phyloP scores from a whole-genome alignment of 2,329 filamentous ascomycete species.

The Colletotrichum liriopes region DNA sequence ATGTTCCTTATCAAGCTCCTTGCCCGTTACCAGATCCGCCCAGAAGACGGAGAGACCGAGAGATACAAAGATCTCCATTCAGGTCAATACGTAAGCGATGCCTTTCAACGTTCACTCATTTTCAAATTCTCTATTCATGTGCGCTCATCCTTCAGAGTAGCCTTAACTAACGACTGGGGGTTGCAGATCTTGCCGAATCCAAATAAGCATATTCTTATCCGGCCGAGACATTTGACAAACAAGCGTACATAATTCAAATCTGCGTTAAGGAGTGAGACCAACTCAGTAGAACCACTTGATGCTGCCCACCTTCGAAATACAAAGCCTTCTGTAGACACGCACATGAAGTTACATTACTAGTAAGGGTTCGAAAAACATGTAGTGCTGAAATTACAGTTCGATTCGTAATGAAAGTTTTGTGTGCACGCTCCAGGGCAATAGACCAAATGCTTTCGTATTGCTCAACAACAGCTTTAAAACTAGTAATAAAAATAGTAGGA shows the following conservation, averaged over 20 bases:
- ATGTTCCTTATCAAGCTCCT: conserved; percentile 41
- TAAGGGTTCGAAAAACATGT: not conserved
- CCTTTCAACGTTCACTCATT: not conserved
- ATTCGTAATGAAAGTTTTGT: not conserved
- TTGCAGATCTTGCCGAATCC: conserved; percentile 23
- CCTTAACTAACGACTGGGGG: not conserved
- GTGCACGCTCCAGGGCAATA: no score
- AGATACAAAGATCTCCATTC: conserved; percentile 33
- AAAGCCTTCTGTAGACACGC: not conserved
- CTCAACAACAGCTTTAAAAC: no score
- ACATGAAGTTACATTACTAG: not conserved
- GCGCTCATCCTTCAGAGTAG: no score
- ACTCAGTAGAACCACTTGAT: not conserved
- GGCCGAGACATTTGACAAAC: not conserved
- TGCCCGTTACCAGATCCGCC: conserved; percentile 4
- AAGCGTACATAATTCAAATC: no score
- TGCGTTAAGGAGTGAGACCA: no score
- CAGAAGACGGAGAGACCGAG: conserved; percentile 28
- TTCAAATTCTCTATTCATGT: not conserved
- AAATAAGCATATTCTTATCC: conserved; percentile 25
- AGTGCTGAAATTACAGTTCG: not conserved
- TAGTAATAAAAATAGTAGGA: no score
- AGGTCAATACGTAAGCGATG: conserved; percentile 31
- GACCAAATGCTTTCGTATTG: no score
- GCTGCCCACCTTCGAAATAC: no score